Conservation (phyloP, 2,329 filamentous ascomycete genomes). For the Mycogone perniciosa region DNA sequence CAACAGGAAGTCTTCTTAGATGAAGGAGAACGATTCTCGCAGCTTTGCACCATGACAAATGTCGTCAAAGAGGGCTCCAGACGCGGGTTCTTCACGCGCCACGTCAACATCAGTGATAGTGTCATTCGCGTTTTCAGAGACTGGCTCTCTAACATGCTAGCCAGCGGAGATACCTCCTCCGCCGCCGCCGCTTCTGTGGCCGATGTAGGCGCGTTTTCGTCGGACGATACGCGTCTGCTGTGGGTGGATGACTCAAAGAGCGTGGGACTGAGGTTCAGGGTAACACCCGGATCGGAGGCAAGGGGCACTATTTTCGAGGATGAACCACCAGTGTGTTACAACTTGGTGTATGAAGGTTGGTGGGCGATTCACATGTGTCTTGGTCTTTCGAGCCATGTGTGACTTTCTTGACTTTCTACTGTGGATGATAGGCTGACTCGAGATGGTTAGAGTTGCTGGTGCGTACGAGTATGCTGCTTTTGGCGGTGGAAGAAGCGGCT, state of each 20-base stretch:
- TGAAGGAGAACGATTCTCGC: constrained; percentile 64
- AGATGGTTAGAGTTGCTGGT: constrained; percentile 56
- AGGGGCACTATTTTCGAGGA: constrained; percentile 55
- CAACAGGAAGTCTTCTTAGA: constrained; percentile 52
- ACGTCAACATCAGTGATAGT: constrained; percentile 60
- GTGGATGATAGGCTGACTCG: neutral
- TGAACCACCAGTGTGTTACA: constrained; percentile 62
- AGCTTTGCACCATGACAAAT: constrained; percentile 63
- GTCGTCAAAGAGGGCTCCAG: constrained; percentile 60
- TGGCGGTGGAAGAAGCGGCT: constrained; percentile 59
- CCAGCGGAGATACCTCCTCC: neutral
- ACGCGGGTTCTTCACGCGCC: constrained; percentile 56
- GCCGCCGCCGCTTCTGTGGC: neutral
- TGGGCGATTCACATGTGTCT: neutral
- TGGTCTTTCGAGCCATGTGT: no score
- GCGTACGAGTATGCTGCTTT: constrained; percentile 54
- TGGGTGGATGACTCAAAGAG: constrained; percentile 61
- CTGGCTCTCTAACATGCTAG: constrained; percentile 53
- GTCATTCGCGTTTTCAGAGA: constrained; percentile 65
- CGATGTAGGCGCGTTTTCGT: neutral
- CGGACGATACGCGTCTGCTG: constrained; percentile 38
- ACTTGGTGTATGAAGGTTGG: constrained; percentile 65
- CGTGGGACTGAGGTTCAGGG: constrained; percentile 63
- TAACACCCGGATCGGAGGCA: constrained; percentile 34
- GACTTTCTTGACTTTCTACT: neutral